phyloP scores from a whole-genome alignment of 2,329 filamentous ascomycete genomes.

The Hypoxylon sp. region DNA sequence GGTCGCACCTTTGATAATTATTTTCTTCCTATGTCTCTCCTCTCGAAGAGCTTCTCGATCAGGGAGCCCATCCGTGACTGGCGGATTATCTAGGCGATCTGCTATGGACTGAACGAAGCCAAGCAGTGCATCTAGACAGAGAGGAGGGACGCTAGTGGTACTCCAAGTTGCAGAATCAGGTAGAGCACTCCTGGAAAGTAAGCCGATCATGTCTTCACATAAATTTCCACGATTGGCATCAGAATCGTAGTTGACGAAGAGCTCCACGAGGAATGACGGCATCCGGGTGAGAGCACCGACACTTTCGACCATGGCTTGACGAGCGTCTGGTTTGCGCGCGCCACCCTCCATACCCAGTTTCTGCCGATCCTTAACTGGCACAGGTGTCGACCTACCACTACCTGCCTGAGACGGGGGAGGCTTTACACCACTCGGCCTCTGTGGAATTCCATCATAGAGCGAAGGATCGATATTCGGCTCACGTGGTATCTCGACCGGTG shows the following conservation, averaged over 20 bases:
- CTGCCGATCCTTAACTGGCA: constrained; percentile 91
- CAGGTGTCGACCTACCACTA: constrained; percentile 90
- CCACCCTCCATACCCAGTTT: constrained; percentile 94
- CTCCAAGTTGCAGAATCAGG: constrained; percentile 99
- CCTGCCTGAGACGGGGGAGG: constrained; percentile 77
- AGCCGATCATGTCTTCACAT: constrained; percentile 94
- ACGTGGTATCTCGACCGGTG: constrained; percentile 91
- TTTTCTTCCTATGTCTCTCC: constrained; percentile 84
- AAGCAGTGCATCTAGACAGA: constrained; percentile 92
- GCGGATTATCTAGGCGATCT: constrained; percentile 82
- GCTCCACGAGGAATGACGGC: constrained; percentile 92
- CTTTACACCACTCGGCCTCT: constrained; percentile 89
- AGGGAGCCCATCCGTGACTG: constrained; percentile 75
- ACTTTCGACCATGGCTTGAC: constrained; percentile 98
- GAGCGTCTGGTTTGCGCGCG: constrained; percentile 90
- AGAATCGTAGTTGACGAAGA: constrained; percentile 99
- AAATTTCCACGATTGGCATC: constrained; percentile 91
- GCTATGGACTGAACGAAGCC: constrained; percentile 93
- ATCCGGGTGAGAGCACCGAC: constrained; percentile 93
- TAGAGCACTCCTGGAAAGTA: constrained; percentile 93
- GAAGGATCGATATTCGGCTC: constrained; percentile 92
- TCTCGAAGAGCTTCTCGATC: constrained; percentile 75
- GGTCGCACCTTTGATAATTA: constrained; percentile 87
- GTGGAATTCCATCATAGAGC: constrained; percentile 92
- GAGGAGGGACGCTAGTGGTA: constrained; percentile 94